Evolutionary conservation across 2,329 filamentous ascomycete genomes (phyloP), one percentile per base, ranked within the genome.

Genomic region (Penicillium sp.): DNA sequence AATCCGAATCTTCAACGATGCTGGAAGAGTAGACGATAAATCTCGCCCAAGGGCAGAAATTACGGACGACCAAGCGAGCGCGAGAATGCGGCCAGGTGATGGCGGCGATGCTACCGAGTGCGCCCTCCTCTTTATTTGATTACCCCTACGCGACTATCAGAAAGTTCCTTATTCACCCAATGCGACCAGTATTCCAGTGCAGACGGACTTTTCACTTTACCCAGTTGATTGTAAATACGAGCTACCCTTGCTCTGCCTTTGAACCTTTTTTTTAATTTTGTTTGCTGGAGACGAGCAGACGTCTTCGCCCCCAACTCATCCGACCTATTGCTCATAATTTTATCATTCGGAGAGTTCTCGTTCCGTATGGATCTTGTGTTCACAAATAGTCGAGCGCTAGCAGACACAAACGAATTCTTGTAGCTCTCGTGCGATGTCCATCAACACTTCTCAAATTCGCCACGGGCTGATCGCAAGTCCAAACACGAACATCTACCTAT

Each of bases 1-100:
- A n/a, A 31, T 63, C 59, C 60, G 36, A 64, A 68, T 69, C 66
- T 66, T 70, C 69, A 70, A 70, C 69, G 58, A 69, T 64, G 55
- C 62, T 64, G 66, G 62, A 60, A 56, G 56, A 67, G 64, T 68
- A 68, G 59, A 68, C 55, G 58, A 63, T 68, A 67, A 60, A 63
- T 57, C 43, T 35, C 46, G 24, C 24, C 14, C 22, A 27, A 13
- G 22, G 41, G 22, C 41, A 46, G 43, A 46, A 13, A 51, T 18
- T 39, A 52, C 47, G 44, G 35, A 46, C 50, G 27, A 22, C 54
- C 47, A 44, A 60, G 31, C 55, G 35, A 40, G 36, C 24, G 36
- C 24, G 10, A 47, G 13, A 46, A 31, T 43, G 43, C 19, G 5
- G 14, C 35, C 13, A 27, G 33, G 9, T 7, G 35, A 27, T 27